Conservation (phyloP, 2,329 filamentous ascomycete genomes). For the Achaetomium macrosporum region DNA sequence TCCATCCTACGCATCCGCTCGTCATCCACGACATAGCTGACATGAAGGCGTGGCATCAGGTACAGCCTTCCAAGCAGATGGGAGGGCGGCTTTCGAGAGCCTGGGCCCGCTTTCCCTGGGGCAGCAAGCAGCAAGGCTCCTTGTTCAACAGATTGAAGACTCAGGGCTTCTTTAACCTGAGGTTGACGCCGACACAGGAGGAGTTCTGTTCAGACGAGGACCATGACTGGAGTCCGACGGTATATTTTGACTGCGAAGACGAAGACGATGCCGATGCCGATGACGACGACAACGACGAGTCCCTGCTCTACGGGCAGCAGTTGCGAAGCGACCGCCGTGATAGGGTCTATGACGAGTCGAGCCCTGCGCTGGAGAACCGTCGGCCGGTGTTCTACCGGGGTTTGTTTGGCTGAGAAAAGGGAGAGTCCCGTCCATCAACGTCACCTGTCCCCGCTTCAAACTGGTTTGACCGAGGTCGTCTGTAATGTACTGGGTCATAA, state of each 20-base stretch:
- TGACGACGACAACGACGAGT: background rate
- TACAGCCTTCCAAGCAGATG: background rate
- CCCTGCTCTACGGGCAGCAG: background rate
- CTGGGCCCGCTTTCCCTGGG: background rate
- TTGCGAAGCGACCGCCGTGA: background rate
- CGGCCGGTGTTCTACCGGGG: background rate
- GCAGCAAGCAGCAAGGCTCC: background rate
- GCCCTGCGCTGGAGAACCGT: background rate
- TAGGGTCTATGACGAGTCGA: background rate
- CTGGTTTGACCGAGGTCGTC: too few relatives aligned
- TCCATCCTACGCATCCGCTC: background rate
- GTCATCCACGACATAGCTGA: background rate
- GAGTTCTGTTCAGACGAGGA: background rate
- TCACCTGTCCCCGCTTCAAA: too few relatives aligned
- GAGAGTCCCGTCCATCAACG: background rate
- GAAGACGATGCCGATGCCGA: background rate
- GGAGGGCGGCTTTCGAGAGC: background rate
- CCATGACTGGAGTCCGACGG: background rate
- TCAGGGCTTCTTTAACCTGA: conserved; percentile 1
- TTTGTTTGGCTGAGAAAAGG: background rate
- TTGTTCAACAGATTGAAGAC: background rate
- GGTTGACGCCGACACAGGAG: conserved; percentile 1
- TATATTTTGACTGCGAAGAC: background rate
- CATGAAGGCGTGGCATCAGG: background rate
- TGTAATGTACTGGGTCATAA: too few relatives aligned